Base-by-base conservation (phyloP, 768 basidiomycete genomes). In the Collybiopsis confluens region DNA sequence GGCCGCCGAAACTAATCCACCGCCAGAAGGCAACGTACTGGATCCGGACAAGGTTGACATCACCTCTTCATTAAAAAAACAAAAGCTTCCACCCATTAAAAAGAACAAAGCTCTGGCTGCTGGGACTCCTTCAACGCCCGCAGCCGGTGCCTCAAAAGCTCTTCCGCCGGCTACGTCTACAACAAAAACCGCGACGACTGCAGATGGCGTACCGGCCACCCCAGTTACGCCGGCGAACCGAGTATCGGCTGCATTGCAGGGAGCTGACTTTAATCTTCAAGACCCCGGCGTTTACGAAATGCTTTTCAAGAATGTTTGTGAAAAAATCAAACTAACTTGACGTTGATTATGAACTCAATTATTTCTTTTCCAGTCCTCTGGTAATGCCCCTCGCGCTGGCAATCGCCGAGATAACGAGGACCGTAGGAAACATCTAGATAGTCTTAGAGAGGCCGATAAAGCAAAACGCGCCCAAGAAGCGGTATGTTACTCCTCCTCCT, bases 361-460 rank as follows among this genome's bases (percentile, higher is more conserved):
- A 23, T 56, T 41, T 41, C 24, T 37, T 23, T 33, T 21, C 18
- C 36, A 79, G 77, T 58, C 73, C n/a, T 73, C 73, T 16, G 75
- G 73, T 47, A 73, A 58, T 54, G 72, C 75, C 35, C 71, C 78
- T 9, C 70, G 66, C 15, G 75, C 78, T 26, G 76, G 76, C 20
- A 80, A 70, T 48, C 62, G 78, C 43, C 69, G 75, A 16, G 72
- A 75, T 42, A 77, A 75, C 56, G 81, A 86, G n/a, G 86, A 88
- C 58, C 73, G 85, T 45, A 74, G 80, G 54, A 84, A 77, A 59
- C 85, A 90, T 54, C 61, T 90, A 60, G 75, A 83, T 61, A 80
- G 73, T 62, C 79, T 86, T 83, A 77, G 85, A 52, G 84, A 89
- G 36, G 88, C 88, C 36, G 84, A 83, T 16, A 75, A 76, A 57